Base-by-base conservation (phyloP, 352 stramenopile species). In the Pythium myriotylum region DNA sequence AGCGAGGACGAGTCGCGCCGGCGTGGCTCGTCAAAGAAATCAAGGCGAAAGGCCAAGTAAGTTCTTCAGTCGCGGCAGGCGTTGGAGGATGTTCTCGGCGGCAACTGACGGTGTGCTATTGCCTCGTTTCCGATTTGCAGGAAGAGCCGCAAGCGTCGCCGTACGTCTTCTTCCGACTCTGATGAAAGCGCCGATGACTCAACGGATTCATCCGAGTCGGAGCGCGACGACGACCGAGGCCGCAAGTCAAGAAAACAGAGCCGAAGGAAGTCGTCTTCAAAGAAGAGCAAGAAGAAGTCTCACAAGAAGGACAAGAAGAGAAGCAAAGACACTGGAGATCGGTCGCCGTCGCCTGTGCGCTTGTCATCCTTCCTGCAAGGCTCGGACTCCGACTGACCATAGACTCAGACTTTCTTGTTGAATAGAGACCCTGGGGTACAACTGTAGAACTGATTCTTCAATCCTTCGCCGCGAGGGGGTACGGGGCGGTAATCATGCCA, bases 351-450 rank as follows among this genome's bases (percentile, higher is more conserved):
- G 42, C 79, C 85, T 27, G 70, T 92, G 64, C 80, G 88, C 26
- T 77, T 98, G 22, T 97, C 88, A 9, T 93, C 89, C n/a, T 98
- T 98, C 66, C 92, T 98, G 56, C 77, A 92, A 37, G 72, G 72
- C 23, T 85, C 72, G 22, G 74, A 84, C 54, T 62, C 77, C 32
- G 73, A 81, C 16, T 68, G 45, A 57, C 4, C 65, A 59, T 29
- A 27, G 27, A 43, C 26, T 22, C 53, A 60, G 53, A 60, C 13
- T 35, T 4, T 14, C 17, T 16, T n/a, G n/a, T 17, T 20, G 17
- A 43, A 43, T 43, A 43, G 17, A 43, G 4, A 20, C 37, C 37
- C 37, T 3, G 37, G 37, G 37, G 37, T 6, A n/a, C n/a, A 10
- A 35, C 10, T 35, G 29, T 35, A 35, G 10, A 35, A 10, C 29